Percentiles rank a stretch among this genome's conserved stretches.
These are phyloP conservation scores for Dioszegia aurantiaca DNA, from an alignment of 768 basidiomycete genomes.

Conservation along the genomic window DNA sequence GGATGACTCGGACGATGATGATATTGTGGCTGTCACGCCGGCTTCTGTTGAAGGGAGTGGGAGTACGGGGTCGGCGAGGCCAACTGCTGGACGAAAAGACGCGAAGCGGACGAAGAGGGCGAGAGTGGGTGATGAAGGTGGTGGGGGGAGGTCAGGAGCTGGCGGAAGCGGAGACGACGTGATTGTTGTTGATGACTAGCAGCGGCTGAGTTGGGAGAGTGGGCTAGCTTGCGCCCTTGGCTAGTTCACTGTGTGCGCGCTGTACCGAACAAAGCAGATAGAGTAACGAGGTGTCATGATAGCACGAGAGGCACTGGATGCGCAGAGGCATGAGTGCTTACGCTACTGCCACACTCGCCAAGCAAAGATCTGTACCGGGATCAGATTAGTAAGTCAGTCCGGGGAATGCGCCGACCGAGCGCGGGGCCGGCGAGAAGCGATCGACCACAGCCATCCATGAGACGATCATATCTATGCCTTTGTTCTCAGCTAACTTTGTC, in stretches of 20 bases:
- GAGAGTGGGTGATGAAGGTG: slow-evolving; percentile 1
- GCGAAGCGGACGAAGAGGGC: slow-evolving; percentile 1
- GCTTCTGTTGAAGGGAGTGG: slow-evolving; percentile 10
- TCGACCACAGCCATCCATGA: neutral
- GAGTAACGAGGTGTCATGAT: neutral
- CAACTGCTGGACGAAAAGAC: neutral
- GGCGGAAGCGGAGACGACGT: slow-evolving; percentile 4
- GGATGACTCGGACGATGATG: slow-evolving; percentile 21
- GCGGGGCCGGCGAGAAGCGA: neutral
- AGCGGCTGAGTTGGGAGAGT: neutral
- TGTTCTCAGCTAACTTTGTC: too few species aligned
- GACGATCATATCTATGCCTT: too few species aligned
- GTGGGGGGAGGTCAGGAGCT: neutral
- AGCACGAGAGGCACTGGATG: too few species aligned
- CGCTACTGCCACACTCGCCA: neutral
- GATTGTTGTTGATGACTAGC: slow-evolving; percentile 16
- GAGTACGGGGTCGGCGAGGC: slow-evolving; percentile 3
- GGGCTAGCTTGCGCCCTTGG: too few species aligned
- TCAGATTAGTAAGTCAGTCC: slow-evolving; percentile 1
- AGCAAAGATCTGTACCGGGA: neutral
- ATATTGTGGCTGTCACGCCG: neutral
- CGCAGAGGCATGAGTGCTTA: too few species aligned
- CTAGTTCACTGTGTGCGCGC: neutral
- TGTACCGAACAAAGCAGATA: neutral
- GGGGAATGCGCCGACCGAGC: too few species aligned